Percentiles rank a stretch among this genome's conserved stretches.
Evolutionary conservation across 2,329 filamentous ascomycete genomes (phyloP).

Genomic region (Beauveria pseudobassiana): DNA sequence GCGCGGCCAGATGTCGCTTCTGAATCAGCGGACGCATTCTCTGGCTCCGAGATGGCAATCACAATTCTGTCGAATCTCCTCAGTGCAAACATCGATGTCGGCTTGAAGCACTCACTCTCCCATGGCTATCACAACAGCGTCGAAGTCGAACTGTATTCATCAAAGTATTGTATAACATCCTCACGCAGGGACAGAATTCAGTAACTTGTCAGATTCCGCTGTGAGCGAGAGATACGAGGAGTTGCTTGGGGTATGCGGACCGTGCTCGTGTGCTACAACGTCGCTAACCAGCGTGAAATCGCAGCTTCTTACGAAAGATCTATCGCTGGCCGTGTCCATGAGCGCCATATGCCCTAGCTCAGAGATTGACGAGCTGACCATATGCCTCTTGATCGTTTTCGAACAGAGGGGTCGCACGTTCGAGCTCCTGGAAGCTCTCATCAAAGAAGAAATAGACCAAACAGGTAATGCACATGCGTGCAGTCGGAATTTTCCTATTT

Average conservation of each 20-base stretch:
- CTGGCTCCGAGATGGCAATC: conserved; percentile 56
- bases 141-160: conserved; percentile 64
- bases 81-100: conserved; percentile 65
- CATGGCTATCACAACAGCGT: conserved; percentile 66
- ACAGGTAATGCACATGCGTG: conserved; percentile 36
- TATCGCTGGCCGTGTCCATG: conserved; percentile 55
- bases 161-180: conserved; percentile 61
- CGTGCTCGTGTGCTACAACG: neutral
- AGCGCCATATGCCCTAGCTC: conserved; percentile 58
- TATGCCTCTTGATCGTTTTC: conserved; percentile 62
- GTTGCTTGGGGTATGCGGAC: conserved; percentile 45
- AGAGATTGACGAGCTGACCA: conserved; percentile 62
- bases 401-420: conserved; percentile 58
- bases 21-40: conserved; percentile 41
- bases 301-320: conserved; percentile 54
- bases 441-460: conserved; percentile 61
- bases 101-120: conserved; percentile 60
- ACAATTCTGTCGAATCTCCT: conserved; percentile 61
- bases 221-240: conserved; percentile 64
- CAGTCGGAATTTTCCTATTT: neutral
- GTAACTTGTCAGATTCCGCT: conserved; percentile 57
- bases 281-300: conserved; percentile 7
- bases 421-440: conserved; percentile 56
- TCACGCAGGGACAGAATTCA: conserved; percentile 66
- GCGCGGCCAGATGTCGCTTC: conserved; percentile 40